Evolutionary conservation across 495 filamentous ascomycete genomes (phyloP), one percentile per base, ranked within the genome.

Genomic region (Neurospora africana): DNA sequence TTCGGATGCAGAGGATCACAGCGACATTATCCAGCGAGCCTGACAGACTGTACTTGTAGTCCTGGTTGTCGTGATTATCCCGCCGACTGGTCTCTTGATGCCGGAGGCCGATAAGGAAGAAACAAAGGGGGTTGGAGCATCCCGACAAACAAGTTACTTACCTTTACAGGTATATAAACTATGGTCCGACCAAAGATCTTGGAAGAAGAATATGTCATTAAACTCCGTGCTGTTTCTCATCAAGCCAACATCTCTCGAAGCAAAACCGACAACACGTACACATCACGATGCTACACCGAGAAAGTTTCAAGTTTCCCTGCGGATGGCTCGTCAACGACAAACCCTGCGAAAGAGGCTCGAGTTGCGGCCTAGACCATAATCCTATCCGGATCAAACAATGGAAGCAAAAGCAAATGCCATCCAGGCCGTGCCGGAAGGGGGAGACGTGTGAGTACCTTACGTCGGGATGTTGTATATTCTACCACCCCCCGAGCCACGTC

Each of bases 401-500:
- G 68, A 41, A 73, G 72, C 43, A 67, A 9, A 23, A 17, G 23
- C 38, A 9, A n/a, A 44, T 10, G 3, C 10, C 41, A 44, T 2
- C 21, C 9, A 23, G 15, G 35, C 30, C 13, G 2, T 72, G 73
- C 36, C n/a, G 13, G 36, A 40, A 33, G 11, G 70, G 70, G 0
- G 70, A 69, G 15, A 69, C n/a, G 10, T 74, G 73, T 15, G 37
- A 37, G 5, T 44, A 68, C 43, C 44, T 43, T 30, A 23, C 33
- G 19, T 35, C n/a, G 35, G 70, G 73, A 35, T 47, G 6, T 15
- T 74, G 73, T 15, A 27, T 70, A 19, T 74, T 30, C 19, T 72
- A 70, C 27, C 73, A 74, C 19, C 73, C 73, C 9, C 38, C 61
- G 23, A 27, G 53, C 21, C 65, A 72, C 13, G 21, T 21, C 17